Base-by-base conservation (phyloP, 305 asterid genomes). In the Nicotiana rustica region DNA sequence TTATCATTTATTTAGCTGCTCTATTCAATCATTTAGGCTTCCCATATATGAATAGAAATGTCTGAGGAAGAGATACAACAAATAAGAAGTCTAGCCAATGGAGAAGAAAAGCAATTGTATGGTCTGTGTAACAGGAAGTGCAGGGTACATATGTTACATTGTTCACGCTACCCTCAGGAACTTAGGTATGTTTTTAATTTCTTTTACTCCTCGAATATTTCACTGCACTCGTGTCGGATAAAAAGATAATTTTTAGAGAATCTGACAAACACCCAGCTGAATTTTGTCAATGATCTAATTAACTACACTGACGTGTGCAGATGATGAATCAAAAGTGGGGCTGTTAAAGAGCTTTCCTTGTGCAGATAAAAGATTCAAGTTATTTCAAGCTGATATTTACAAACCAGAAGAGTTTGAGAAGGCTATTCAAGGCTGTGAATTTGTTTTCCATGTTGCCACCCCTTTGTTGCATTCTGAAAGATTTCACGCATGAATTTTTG, bases 151-250 rank as follows among this genome's bases (percentile, higher is more conserved):
- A 33, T 0, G 35, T n/a, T 91, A 91, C 52, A 84, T 81, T 0
- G 97, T 94, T 15, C 96, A 92, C 60, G 95, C 95, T 33, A 91
- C 96, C 2, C 90, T 92, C 67, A 81, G 96, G 55, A 88, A 80
- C 79, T 71, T 90, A 10, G 84, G 93, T 92, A 52, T 6, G 14
- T 25, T 29, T 31, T 25, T 10, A 1, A n/a, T 13, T 60, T 55
- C 29, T 35, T 68, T n/a, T 25, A 10, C 69, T 10, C 9, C 14
- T 36, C 5, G 17, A 64, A 62, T 62, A 0, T 64, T 64, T n/a
- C 0, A 7, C 68, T 62, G 4, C 29, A 62, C 2, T 19, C 10
- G 19, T 19, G 14, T 66, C 5, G 35, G 35, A 31, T 7, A 6
- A 31, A 0, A 15, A 7, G 0, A 10, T 44, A 18, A 41, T 9